phyloP scores from a whole-genome alignment of 257 asterid genomes.

The Capsicum pubescens region DNA sequence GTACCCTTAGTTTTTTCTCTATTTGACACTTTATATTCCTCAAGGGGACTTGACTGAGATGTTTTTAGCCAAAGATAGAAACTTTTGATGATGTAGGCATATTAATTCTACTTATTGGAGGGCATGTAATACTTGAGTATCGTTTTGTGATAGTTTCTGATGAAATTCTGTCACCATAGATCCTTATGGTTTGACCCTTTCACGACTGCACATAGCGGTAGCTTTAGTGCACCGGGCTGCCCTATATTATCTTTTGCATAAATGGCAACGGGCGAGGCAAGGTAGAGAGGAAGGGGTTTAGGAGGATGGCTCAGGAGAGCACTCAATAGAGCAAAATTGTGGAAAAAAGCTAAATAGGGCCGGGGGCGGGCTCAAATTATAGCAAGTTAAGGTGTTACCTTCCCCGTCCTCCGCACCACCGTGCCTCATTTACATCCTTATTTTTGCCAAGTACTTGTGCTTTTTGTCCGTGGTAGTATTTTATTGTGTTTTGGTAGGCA shows the following conservation, averaged over 20 bases:
- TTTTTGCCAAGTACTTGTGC: background rate
- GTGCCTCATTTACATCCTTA: background rate
- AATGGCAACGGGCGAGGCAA: background rate
- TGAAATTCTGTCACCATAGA: background rate
- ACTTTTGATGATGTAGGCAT: background rate
- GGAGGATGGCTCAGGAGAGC: too few species aligned
- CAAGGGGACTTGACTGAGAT: too few species aligned
- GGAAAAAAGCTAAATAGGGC: background rate
- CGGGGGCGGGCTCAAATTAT: background rate
- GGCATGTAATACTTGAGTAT: background rate
- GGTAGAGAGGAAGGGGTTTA: background rate
- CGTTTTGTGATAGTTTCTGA: background rate
- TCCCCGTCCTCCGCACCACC: background rate
- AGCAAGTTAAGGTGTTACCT: background rate
- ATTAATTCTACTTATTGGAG: background rate
- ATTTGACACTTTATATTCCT: background rate
- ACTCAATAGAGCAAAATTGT: background rate
- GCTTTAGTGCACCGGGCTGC: too few species aligned
- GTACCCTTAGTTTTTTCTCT: background rate
- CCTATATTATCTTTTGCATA: background rate
- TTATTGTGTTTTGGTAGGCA: background rate
- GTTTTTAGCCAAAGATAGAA: background rate
- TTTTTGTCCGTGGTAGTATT: background rate
- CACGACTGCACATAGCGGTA: too few species aligned
- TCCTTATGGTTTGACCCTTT: too few species aligned